phyloP scores from a whole-genome alignment of 2,329 filamentous ascomycete genomes.

The Ascochyta viciae-villosae region DNA sequence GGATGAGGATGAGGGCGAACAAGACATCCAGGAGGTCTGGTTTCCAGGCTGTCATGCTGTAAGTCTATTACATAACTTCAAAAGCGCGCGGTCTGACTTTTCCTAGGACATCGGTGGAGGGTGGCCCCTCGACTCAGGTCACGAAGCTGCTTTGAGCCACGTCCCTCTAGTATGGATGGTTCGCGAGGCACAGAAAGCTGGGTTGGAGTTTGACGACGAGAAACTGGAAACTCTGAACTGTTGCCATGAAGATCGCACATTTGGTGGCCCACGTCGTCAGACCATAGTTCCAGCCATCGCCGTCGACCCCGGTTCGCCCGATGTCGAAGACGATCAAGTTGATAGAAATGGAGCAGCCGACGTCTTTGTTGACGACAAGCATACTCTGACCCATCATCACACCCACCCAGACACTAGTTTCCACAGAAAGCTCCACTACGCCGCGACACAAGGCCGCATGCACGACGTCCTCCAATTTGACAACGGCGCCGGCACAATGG shows the following conservation, averaged over 20 bases:
- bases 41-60: constrained; percentile 77
- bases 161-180: constrained; percentile 76
- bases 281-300: constrained; percentile 41
- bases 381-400: constrained; percentile 24
- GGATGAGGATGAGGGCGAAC: constrained; percentile 56
- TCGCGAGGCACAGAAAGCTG: constrained; percentile 67
- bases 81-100: not conserved
- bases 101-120: constrained; percentile 74
- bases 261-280: constrained; percentile 1
- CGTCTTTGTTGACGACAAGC: constrained; percentile 24
- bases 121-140: constrained; percentile 66
- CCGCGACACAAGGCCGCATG: constrained; percentile 61
- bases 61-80: constrained; percentile 13
- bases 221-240: constrained; percentile 74
- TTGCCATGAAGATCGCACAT: constrained; percentile 45
- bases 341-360: not conserved
- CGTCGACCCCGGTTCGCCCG: constrained; percentile 39
- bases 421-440: constrained; percentile 64
- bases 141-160: constrained; percentile 68
- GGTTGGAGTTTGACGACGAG: constrained; percentile 72
- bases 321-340: not conserved
- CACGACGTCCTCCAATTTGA: constrained; percentile 75
- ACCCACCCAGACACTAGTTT: constrained; percentile 53
- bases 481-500: constrained; percentile 62
- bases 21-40: constrained; percentile 82